These are phyloP conservation scores for Ormosia emarginata DNA, from an alignment of 306 rosid genomes.

Conservation along the genomic window DNA sequence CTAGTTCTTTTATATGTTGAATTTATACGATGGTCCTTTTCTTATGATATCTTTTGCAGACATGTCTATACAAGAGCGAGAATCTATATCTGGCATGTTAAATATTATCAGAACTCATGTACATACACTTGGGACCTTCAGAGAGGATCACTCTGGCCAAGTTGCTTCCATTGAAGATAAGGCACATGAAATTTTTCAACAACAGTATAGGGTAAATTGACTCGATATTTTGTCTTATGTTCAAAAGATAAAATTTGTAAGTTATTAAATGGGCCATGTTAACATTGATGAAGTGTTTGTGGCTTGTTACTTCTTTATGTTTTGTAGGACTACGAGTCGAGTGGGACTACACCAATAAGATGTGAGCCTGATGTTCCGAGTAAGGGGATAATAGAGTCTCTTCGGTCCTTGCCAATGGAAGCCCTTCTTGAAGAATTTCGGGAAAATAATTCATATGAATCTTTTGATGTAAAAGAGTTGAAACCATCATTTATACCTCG, in stretches of 20 bases:
- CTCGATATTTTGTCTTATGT: neutral
- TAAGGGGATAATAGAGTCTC: no score
- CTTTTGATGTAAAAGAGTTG: no score
- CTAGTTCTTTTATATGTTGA: neutral
- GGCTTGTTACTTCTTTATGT: neutral
- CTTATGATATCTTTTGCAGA: slow-evolving; percentile 31
- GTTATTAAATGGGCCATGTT: neutral
- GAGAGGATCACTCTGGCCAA: slow-evolving; percentile 55
- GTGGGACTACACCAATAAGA: slow-evolving; percentile 69
- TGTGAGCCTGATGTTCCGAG: no score
- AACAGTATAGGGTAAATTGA: slow-evolving; percentile 46
- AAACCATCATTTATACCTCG: no score
- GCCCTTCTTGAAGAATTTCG: no score
- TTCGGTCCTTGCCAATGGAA: no score
- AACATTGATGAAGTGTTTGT: neutral
- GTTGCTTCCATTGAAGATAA: slow-evolving; percentile 46
- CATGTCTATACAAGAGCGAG: slow-evolving; percentile 38
- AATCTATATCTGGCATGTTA: slow-evolving; percentile 46
- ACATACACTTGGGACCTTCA: slow-evolving; percentile 45
- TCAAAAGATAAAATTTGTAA: neutral
- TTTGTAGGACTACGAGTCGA: slow-evolving; percentile 85
- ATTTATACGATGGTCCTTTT: neutral
- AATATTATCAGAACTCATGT: slow-evolving; percentile 44
- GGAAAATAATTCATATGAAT: no score
- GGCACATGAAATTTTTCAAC: slow-evolving; percentile 49